phyloP scores from a whole-genome alignment of 1,284 basidiomycete species.

The Macrocystidia cucumis region DNA sequence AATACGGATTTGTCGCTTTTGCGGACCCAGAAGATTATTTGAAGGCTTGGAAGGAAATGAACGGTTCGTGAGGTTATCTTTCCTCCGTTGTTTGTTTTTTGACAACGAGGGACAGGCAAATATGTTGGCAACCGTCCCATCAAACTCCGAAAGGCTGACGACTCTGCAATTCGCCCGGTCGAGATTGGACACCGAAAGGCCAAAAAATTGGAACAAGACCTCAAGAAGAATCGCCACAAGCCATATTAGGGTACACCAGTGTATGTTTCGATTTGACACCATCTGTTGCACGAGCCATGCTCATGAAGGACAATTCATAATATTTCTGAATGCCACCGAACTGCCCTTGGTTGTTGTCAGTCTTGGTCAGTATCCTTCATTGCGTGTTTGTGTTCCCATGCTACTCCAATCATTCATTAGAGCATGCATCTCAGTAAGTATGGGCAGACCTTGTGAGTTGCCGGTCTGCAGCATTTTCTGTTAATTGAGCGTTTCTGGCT shows the following conservation, averaged over 20 bases:
- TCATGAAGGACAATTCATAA: too few species aligned
- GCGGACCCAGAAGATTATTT: constrained; percentile 98
- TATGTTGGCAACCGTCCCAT: constrained; percentile 95
- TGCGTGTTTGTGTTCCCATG: too few species aligned
- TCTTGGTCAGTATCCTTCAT: too few species aligned
- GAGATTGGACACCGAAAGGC: constrained; percentile 92
- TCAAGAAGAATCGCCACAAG: constrained; percentile 77
- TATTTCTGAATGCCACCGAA: too few species aligned
- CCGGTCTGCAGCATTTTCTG: too few species aligned
- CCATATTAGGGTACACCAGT: constrained; percentile 42
- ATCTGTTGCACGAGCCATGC: too few species aligned
- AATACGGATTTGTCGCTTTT: constrained; percentile 96
- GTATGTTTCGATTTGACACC: too few species aligned
- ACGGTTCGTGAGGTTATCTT: constrained; percentile 52
- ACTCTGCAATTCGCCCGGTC: constrained; percentile 78
- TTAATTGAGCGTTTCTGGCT: too few species aligned
- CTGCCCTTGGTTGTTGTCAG: too few species aligned
- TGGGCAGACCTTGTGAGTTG: too few species aligned
- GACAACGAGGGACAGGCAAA: constrained; percentile 57
- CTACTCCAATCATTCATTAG: too few species aligned
- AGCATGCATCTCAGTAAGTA: too few species aligned
- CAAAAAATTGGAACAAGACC: constrained; percentile 68
- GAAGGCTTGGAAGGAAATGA: constrained; percentile 99
- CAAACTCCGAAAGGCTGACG: constrained; percentile 84
- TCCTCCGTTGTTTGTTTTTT: not conserved